Percentiles rank a stretch among this genome's conserved stretches.
Conservation (phyloP, 768 basidiomycete genomes). For the Kockovaella imperatae region DNA sequence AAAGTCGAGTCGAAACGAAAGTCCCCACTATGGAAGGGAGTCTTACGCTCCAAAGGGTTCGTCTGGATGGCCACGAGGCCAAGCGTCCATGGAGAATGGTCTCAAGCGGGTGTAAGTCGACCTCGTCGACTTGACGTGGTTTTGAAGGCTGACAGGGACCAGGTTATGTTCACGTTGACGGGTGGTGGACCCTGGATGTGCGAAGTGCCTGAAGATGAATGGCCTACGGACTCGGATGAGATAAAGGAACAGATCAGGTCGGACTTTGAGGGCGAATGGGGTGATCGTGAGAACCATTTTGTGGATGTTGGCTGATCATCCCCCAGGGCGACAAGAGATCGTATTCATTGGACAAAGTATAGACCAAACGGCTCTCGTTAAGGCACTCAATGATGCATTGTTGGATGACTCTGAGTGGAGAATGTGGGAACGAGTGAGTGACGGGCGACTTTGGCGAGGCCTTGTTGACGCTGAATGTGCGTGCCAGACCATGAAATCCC, state of each 20-base stretch:
- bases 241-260: conserved; percentile 30
- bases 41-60: conserved; percentile 44
- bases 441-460: background rate
- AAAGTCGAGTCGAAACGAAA: conserved; percentile 33
- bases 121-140: no score
- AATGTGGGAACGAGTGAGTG: conserved; percentile 25
- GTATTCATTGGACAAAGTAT: conserved; percentile 29
- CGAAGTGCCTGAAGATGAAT: conserved; percentile 22
- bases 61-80: conserved; percentile 44
- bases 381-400: conserved; percentile 30
- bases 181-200: conserved; percentile 41
- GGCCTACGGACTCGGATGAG: conserved; percentile 34
- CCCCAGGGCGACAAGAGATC: conserved; percentile 8
- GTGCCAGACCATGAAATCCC: conserved; percentile 19
- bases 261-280: conserved; percentile 44
- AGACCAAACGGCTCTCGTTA: conserved; percentile 23
- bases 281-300: conserved; percentile 33
- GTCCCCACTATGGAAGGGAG: conserved; percentile 29
- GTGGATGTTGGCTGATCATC: background rate
- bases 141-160: no score
- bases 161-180: conserved; percentile 38
- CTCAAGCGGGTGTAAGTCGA: conserved; percentile 34
- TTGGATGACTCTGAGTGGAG: conserved; percentile 40
- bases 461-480: background rate
- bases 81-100: conserved; percentile 40